Base-by-base conservation (phyloP, 306 rosid genomes). In the Phaseolus lunatus region DNA sequence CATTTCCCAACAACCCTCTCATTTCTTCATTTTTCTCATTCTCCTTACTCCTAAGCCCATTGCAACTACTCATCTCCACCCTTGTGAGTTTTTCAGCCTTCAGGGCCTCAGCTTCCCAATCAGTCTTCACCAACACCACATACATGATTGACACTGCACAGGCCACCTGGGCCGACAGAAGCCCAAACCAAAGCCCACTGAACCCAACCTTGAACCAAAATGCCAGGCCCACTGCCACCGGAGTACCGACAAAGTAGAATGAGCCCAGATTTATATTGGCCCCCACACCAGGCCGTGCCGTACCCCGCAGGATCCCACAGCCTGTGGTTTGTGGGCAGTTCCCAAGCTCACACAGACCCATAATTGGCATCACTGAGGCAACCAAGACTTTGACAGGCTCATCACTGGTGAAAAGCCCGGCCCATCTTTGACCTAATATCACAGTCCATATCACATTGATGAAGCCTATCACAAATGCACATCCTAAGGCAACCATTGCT, bases 251-350 rank as follows among this genome's bases (percentile, higher is more conserved):
- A 0, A 95, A 82, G 69, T 95, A 95, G 58, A 95, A 95, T 0
- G 97, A 86, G 0, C 84, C 90, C 5, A 95, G 33, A 71, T 90
- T 92, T 67, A 95, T 82, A 18, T 86, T 87, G 4, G 96, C 97
- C 7, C 91, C 99, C 0, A 90, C 66, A 0, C 77, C 97, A 0
- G 99, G 99, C 16, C 97, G 85, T 2, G 97, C 99, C 0, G 92
- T 95, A 68, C 94, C 97, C 0, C 97, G 92, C 0, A 95, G 78
- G 53, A 95, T 84, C 57, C 99, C 99, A 7, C 96, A 95, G 16
- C 92, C 99, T 0, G 99, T 95, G 15, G 99, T 95, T 63, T 95
- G 99, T 0, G 99, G 99, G 78, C 89, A 89, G 80, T 95, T 95
- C 5, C 96, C 96, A 1, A 95, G 90, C 87, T 95, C 99, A 3